These are phyloP conservation scores for Fragaria ananassa DNA, from an alignment of 306 rosid species.

Conservation along the genomic window DNA sequence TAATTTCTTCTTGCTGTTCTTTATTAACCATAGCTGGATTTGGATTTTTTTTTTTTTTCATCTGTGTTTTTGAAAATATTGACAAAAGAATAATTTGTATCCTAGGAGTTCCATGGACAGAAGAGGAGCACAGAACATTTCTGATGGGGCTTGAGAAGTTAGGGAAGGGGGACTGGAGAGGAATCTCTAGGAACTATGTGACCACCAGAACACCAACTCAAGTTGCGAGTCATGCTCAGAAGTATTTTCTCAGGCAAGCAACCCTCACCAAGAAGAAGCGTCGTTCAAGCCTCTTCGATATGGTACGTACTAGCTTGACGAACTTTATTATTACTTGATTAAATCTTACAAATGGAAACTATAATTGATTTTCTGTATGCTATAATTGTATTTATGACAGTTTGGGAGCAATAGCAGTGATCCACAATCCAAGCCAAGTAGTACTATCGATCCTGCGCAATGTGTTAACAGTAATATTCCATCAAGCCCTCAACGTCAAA, in stretches of 20 bases:
- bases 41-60: background rate
- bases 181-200: conserved; percentile 72
- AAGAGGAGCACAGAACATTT: conserved; percentile 81
- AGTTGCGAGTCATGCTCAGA: conserved; percentile 98
- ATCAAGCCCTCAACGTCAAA: conserved; percentile 19
- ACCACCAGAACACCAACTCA: conserved; percentile 90
- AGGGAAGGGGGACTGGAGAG: conserved; percentile 96
- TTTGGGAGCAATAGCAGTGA: conserved; percentile 38
- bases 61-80: background rate
- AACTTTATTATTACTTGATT: background rate
- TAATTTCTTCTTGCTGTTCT: background rate
- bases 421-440: background rate
- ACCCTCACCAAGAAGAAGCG: conserved; percentile 56
- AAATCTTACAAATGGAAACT: background rate
- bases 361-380: background rate
- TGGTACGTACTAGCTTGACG: conserved; percentile 28
- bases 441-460: background rate
- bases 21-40: background rate
- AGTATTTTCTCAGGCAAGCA: conserved; percentile 66
- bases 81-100: background rate
- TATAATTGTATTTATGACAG: conserved; percentile 27
- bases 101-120: conserved; percentile 93
- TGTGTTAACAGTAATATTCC: background rate
- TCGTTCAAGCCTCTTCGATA: conserved; percentile 85
- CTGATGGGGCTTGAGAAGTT: conserved; percentile 77